These are phyloP conservation scores for Arachnomyces sp. DNA, from an alignment of 2,329 filamentous ascomycete genomes.

Conservation along the genomic window DNA sequence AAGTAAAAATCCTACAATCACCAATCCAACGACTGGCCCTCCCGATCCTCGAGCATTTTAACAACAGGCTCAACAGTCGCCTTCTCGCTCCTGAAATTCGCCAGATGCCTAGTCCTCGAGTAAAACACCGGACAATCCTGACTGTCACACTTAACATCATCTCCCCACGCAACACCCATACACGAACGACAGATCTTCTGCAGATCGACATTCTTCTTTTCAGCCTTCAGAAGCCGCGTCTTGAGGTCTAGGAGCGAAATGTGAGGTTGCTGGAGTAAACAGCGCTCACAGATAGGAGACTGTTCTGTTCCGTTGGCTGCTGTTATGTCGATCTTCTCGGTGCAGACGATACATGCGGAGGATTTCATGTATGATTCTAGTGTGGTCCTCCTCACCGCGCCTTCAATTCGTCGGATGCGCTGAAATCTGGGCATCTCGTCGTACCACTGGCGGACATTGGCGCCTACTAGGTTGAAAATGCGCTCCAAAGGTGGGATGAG, in stretches of 20 bases:
- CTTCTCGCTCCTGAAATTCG: slow-evolving; percentile 30
- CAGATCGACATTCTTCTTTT: slow-evolving; percentile 58
- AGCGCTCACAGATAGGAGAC: slow-evolving; percentile 32
- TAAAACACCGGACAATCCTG: slow-evolving; percentile 93
- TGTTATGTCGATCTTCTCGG: slow-evolving; percentile 43
- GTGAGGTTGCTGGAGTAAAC: slow-evolving; percentile 34
- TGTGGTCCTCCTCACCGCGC: slow-evolving; percentile 53
- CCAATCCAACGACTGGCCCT: slow-evolving; percentile 30
- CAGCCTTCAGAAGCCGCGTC: slow-evolving; percentile 53
- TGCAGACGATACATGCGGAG: slow-evolving; percentile 71
- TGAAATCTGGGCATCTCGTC: slow-evolving; percentile 90
- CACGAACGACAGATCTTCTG: slow-evolving; percentile 72
- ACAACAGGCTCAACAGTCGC: slow-evolving; percentile 31
- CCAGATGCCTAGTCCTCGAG: slow-evolving; percentile 32
- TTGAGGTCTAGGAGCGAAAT: slow-evolving; percentile 59
- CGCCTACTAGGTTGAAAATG: slow-evolving; percentile 93
- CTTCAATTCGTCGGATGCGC: slow-evolving; percentile 59
- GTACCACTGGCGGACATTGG: slow-evolving; percentile 84
- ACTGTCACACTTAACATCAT: slow-evolving; percentile 80
- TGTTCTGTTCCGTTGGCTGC: slow-evolving; percentile 22
- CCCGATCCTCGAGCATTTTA: slow-evolving; percentile 27
- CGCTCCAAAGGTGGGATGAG: slow-evolving; percentile 89
- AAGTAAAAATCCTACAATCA: no score
- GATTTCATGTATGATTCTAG: slow-evolving; percentile 91
- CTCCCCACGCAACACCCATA: slow-evolving; percentile 62